A percentile compares a stretch with the other conserved stretches of the same genome.
These are phyloP conservation scores for Candida endomychidarum DNA, from an alignment of 805 yeast genomes.

Conservation along the genomic window DNA sequence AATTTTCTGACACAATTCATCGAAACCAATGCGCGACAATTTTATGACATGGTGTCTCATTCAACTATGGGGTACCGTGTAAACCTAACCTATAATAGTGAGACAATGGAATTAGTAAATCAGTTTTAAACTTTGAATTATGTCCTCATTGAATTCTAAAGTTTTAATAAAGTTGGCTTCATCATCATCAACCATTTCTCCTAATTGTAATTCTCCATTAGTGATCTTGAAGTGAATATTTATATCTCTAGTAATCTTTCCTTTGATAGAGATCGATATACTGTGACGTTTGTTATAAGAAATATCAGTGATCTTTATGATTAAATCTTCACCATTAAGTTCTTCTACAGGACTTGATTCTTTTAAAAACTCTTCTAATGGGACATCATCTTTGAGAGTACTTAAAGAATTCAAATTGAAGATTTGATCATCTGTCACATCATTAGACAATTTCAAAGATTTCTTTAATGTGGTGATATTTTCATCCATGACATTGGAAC, in stretches of 20 bases:
- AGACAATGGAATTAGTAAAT: no score
- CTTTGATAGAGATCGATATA: slow-evolving; percentile 15
- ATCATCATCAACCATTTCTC: slow-evolving; percentile 18
- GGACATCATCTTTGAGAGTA: slow-evolving; percentile 14
- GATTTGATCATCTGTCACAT: slow-evolving; percentile 41
- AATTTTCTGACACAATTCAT: slow-evolving; percentile 1
- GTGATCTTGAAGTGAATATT: slow-evolving; percentile 25
- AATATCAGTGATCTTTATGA: slow-evolving; percentile 24
- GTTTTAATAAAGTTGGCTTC: slow-evolving; percentile 22
- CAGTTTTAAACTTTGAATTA: slow-evolving; percentile 20
- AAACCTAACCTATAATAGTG: no score
- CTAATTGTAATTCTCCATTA: slow-evolving; percentile 27
- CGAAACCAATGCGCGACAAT: slow-evolving; percentile 3
- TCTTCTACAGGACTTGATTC: slow-evolving; percentile 13
- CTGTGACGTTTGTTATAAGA: slow-evolving; percentile 8
- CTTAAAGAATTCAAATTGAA: slow-evolving; percentile 30
- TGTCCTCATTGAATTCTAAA: slow-evolving; percentile 34
- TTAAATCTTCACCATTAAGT: slow-evolving; percentile 15
- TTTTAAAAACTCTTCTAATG: slow-evolving; percentile 29
- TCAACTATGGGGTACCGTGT: no score
- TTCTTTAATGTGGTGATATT: slow-evolving; percentile 28
- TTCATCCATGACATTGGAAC: slow-evolving; percentile 5
- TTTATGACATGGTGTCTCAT: not conserved
- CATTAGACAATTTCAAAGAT: slow-evolving; percentile 33
- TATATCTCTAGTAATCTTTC: slow-evolving; percentile 18